A percentile compares a stretch with the other conserved stretches of the same genome.
These are phyloP conservation scores for Colletotrichum gigasporum DNA, from an alignment of 2,329 filamentous ascomycete species.

Conservation along the genomic window DNA sequence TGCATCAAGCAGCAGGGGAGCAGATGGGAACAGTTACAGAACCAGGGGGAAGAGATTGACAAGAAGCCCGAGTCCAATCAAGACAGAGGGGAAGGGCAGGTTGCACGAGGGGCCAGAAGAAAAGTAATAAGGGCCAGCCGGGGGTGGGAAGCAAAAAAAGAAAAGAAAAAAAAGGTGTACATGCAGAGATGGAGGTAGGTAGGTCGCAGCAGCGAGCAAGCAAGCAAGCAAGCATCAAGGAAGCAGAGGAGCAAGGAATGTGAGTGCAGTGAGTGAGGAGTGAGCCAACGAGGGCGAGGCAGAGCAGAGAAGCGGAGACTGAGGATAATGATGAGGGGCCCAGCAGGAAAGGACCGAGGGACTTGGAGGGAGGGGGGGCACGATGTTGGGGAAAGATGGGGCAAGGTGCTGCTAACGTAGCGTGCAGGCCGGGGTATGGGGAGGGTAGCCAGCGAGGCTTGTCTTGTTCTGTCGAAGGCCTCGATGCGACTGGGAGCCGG, in stretches of 20 bases:
- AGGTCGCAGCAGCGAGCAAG: too few relatives aligned
- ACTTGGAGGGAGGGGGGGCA: neutral
- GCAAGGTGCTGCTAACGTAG: constrained; percentile 21
- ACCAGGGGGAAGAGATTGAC: constrained; percentile 26
- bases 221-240: too few relatives aligned
- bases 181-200: too few relatives aligned
- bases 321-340: constrained; percentile 20
- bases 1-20: constrained; percentile 29
- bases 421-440: constrained; percentile 25
- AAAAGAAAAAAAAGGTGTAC: constrained; percentile 1
- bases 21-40: constrained; percentile 26
- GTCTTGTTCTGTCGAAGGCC: constrained; percentile 23
- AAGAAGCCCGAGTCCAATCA: constrained; percentile 22
- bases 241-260: neutral
- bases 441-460: constrained; percentile 9
- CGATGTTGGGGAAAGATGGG: constrained; percentile 33
- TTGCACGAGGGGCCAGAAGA: constrained; percentile 9
- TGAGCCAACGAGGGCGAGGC: neutral
- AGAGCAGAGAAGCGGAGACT: constrained; percentile 1
- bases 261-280: neutral
- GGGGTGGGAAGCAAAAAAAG: neutral
- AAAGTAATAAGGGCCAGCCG: neutral
- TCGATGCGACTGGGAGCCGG: constrained; percentile 19
- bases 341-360: constrained; percentile 15
- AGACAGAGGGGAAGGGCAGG: constrained; percentile 4